phyloP scores from a whole-genome alignment of 768 basidiomycete genomes.

The Suillus tomentosus region DNA sequence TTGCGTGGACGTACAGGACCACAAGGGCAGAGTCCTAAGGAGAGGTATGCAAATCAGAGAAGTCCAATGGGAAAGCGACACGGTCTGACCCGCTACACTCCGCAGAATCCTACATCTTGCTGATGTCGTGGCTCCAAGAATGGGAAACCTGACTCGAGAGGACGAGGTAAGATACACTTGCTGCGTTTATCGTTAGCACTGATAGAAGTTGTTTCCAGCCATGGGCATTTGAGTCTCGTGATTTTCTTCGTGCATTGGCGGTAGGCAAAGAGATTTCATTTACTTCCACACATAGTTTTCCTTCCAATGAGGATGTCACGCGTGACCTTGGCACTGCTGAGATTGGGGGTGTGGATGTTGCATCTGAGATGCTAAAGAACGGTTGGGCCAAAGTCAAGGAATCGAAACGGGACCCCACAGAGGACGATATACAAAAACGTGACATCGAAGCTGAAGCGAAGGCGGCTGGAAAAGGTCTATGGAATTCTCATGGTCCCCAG shows the following conservation, averaged over 20 bases:
- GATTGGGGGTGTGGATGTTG: slow-evolving; percentile 70
- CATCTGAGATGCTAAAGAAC: slow-evolving; percentile 73
- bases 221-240: slow-evolving; percentile 92
- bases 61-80: slow-evolving; percentile 15
- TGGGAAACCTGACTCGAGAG: slow-evolving; percentile 80
- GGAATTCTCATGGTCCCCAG: slow-evolving; percentile 81
- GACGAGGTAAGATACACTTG: slow-evolving; percentile 69
- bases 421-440: slow-evolving; percentile 71
- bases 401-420: slow-evolving; percentile 76
- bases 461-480: slow-evolving; percentile 74
- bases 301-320: slow-evolving; percentile 71
- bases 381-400: slow-evolving; percentile 98
- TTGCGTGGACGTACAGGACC: slow-evolving; percentile 75
- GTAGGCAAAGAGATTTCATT: slow-evolving; percentile 94
- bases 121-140: slow-evolving; percentile 80
- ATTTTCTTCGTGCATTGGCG: slow-evolving; percentile 80
- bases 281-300: slow-evolving; percentile 76
- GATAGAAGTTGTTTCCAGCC: slow-evolving; percentile 47
- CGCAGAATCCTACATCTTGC: slow-evolving; percentile 85
- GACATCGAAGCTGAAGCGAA: slow-evolving; percentile 80
- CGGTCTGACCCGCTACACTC: slow-evolving; percentile 15
- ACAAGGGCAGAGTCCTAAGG: slow-evolving; percentile 88
- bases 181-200: slow-evolving; percentile 6
- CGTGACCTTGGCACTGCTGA: slow-evolving; percentile 82
- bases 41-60: slow-evolving; percentile 55